Conservation (phyloP, 257 asterid genomes). For the Nicotiana attenuata region DNA sequence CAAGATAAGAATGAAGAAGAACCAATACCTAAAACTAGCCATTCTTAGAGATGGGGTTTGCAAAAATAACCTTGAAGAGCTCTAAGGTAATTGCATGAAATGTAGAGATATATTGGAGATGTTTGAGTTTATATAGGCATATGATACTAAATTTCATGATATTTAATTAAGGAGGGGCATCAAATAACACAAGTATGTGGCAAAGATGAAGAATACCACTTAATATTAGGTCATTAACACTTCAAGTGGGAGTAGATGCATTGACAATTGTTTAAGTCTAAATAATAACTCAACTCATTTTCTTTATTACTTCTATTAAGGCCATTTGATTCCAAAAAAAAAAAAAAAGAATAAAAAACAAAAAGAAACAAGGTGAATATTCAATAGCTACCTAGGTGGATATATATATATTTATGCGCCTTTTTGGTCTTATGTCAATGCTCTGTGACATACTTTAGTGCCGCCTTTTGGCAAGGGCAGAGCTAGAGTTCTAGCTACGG, state of each 20-base stretch:
- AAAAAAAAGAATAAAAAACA: too few relatives aligned
- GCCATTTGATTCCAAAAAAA: neutral
- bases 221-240: neutral
- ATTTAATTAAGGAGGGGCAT: neutral
- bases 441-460: neutral
- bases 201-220: constrained; percentile 2
- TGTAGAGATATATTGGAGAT: neutral
- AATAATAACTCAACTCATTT: neutral
- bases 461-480: too few relatives aligned
- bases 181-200: neutral
- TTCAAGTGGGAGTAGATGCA: too few relatives aligned
- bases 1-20: constrained; percentile 5
- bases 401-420: neutral
- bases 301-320: neutral
- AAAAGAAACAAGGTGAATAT: neutral
- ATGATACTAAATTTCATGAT: neutral
- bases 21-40: constrained; percentile 8
- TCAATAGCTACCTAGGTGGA: too few relatives aligned
- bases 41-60: neutral
- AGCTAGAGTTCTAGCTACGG: too few relatives aligned
- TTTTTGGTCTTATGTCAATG: neutral
- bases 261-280: neutral
- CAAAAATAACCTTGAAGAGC: neutral
- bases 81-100: neutral
- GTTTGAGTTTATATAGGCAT: neutral